Evolutionary conservation across 495 filamentous ascomycete species (phyloP).

Genomic region (Cladorrhinum samala): DNA sequence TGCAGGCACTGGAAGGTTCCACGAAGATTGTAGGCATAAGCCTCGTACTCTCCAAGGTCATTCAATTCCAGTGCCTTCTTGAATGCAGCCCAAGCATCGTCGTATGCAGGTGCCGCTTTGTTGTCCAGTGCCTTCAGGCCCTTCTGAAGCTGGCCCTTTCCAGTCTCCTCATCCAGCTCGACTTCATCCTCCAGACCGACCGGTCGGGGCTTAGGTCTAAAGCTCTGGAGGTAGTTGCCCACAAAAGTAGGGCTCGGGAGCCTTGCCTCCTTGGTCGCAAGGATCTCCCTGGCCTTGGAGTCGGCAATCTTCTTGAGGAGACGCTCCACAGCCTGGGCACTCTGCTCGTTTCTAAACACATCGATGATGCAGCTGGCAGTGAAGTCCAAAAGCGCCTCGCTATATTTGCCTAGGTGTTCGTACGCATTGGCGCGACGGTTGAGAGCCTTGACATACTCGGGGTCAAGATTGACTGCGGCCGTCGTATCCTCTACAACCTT

Average conservation of each 20-base stretch:
- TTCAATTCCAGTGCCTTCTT: slow-evolving; percentile 78
- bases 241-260: slow-evolving; percentile 93
- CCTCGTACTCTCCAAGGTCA: slow-evolving; percentile 73
- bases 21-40: slow-evolving; percentile 89
- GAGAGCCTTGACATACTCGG: slow-evolving; percentile 93
- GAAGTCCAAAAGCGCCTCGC: slow-evolving; percentile 92
- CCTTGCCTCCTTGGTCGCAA: slow-evolving; percentile 62
- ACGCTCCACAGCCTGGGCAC: slow-evolving; percentile 83
- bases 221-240: slow-evolving; percentile 97
- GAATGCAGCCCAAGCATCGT: slow-evolving; percentile 77
- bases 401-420: slow-evolving; percentile 83
- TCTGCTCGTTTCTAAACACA: slow-evolving; percentile 81
- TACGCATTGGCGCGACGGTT: slow-evolving; percentile 95
- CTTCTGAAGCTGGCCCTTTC: slow-evolving; percentile 75
- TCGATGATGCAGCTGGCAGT: slow-evolving; percentile 99
- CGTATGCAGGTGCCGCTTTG: slow-evolving; percentile 84
- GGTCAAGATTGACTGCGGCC: slow-evolving; percentile 84
- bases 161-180: slow-evolving; percentile 69
- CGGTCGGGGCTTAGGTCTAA: slow-evolving; percentile 73
- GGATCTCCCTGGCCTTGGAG: slow-evolving; percentile 78
- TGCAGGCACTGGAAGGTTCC: slow-evolving; percentile 91
- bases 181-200: slow-evolving; percentile 73
- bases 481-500: slow-evolving; percentile 97
- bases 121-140: slow-evolving; percentile 73
- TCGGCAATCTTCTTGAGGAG: slow-evolving; percentile 96